These are phyloP conservation scores for Marchantia paleacea DNA, from an alignment of 225 moss, liverwort and hornwort species.

Conservation along the genomic window DNA sequence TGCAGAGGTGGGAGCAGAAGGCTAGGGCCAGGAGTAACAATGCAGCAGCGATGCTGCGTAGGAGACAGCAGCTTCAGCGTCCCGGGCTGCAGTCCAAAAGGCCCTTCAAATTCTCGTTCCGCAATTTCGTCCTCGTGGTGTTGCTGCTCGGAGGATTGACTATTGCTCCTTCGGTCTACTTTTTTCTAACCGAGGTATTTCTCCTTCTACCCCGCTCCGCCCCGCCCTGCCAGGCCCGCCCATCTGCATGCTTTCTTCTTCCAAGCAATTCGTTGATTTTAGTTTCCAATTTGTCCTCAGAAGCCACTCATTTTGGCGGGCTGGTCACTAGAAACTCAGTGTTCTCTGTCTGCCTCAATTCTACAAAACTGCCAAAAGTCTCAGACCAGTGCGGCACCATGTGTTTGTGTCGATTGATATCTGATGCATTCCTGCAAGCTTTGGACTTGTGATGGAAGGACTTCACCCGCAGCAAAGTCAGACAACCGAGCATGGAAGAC, in stretches of 20 bases:
- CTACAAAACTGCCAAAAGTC: not conserved
- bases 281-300: not conserved
- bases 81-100: slow-evolving; percentile 11
- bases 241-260: not conserved
- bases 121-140: slow-evolving; percentile 58
- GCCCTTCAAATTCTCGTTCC: slow-evolving; percentile 48
- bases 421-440: not conserved
- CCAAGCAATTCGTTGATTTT: not conserved
- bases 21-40: slow-evolving; percentile 13
- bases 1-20: not conserved
- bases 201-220: not conserved
- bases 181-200: slow-evolving; percentile 45
- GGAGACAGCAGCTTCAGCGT: slow-evolving; percentile 22
- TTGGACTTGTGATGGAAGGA: not conserved
- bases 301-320: not conserved
- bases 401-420: not conserved
- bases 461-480: not conserved
- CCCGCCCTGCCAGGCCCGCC: not conserved
- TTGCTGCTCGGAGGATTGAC: slow-evolving; percentile 49
- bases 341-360: not conserved
- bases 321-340: no score
- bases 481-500: not conserved
- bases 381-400: not conserved
- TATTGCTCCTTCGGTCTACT: slow-evolving; percentile 57
- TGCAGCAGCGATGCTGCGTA: slow-evolving; percentile 32